Percentiles rank a stretch among this genome's conserved stretches.
Evolutionary conservation across 306 rosid genomes (phyloP).

Genomic region (Gynostemma pentaphyllum): DNA sequence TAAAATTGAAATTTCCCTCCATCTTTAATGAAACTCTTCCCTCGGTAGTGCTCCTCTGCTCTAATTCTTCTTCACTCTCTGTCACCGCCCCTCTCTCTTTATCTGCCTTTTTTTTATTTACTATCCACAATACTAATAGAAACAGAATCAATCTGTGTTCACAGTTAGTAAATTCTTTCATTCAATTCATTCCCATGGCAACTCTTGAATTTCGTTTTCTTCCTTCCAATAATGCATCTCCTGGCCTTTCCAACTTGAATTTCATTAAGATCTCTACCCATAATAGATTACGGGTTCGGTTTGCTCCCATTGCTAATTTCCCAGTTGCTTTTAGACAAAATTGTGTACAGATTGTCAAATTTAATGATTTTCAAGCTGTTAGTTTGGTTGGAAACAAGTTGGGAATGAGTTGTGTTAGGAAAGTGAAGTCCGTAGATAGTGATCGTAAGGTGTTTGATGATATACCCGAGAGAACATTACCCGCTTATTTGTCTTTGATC

Average conservation of each 20-base stretch:
- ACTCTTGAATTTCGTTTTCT: conserved; percentile 11
- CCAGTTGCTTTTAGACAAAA: conserved; percentile 12
- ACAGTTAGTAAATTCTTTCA: too few relatives aligned
- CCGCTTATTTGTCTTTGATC: conserved; percentile 18
- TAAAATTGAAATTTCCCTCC: too few relatives aligned
- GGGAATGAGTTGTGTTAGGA: background rate
- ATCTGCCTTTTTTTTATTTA: too few relatives aligned
- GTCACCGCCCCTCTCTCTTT: too few relatives aligned
- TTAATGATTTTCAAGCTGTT: conserved; percentile 15
- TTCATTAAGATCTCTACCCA: background rate
- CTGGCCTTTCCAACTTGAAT: conserved; percentile 14
- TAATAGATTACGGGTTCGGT: background rate
- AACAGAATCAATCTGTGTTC: too few relatives aligned
- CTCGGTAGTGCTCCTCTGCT: too few relatives aligned
- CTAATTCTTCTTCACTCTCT: too few relatives aligned
- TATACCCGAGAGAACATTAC: conserved; percentile 14
- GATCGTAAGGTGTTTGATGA: conserved; percentile 29
- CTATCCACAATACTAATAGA: too few relatives aligned
- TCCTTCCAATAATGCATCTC: conserved; percentile 1
- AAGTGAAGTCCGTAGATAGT: conserved; percentile 12
- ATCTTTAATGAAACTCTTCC: too few relatives aligned
- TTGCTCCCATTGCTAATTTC: conserved; percentile 8
- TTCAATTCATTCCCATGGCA: too few relatives aligned
- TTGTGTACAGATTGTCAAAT: conserved; percentile 23
- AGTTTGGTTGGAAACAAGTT: conserved; percentile 15